Conservation (phyloP, 2,329 filamentous ascomycete species). For the Botrytis galanthina region DNA sequence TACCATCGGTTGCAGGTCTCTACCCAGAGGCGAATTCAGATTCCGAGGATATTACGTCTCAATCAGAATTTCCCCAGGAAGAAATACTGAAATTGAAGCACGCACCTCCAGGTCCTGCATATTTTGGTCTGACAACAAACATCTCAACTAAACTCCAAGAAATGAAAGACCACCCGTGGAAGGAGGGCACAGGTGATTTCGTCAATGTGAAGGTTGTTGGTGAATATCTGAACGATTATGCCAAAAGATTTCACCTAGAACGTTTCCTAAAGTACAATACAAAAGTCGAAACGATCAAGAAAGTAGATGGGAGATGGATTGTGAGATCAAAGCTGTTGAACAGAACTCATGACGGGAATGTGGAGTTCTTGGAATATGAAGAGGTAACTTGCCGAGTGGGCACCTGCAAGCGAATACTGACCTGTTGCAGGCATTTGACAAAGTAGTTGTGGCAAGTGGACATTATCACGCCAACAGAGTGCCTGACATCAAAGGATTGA, state of each 20-base stretch:
- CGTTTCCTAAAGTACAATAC: slow-evolving; percentile 30
- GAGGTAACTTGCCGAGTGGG: not conserved
- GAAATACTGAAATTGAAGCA: slow-evolving; percentile 25
- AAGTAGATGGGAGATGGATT: slow-evolving; percentile 28
- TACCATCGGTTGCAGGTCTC: slow-evolving; percentile 28
- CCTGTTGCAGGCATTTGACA: slow-evolving; percentile 51
- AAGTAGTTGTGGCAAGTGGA: slow-evolving; percentile 63
- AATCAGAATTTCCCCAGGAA: not conserved
- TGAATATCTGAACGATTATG: slow-evolving; percentile 30
- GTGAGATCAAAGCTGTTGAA: slow-evolving; percentile 25
- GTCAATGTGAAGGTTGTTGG: slow-evolving; percentile 30
- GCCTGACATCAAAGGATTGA: slow-evolving; percentile 58
- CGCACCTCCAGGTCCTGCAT: slow-evolving; percentile 34
- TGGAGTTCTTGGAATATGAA: not conserved
- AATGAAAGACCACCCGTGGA: slow-evolving; percentile 32
- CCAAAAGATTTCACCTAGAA: slow-evolving; percentile 26
- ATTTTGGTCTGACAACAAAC: slow-evolving; percentile 33
- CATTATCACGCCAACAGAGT: slow-evolving; percentile 65
- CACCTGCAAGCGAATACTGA: not conserved
- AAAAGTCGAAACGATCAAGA: slow-evolving; percentile 30
- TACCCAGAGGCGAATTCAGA: slow-evolving; percentile 18
- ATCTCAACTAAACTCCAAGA: slow-evolving; percentile 31
- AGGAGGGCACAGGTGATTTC: slow-evolving; percentile 30
- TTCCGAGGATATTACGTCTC: not conserved
- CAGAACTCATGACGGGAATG: slow-evolving; percentile 17